These are phyloP conservation scores for Triticum dicoccoides DNA, from an alignment of 176 grass and related monocot species.

Conservation along the genomic window DNA sequence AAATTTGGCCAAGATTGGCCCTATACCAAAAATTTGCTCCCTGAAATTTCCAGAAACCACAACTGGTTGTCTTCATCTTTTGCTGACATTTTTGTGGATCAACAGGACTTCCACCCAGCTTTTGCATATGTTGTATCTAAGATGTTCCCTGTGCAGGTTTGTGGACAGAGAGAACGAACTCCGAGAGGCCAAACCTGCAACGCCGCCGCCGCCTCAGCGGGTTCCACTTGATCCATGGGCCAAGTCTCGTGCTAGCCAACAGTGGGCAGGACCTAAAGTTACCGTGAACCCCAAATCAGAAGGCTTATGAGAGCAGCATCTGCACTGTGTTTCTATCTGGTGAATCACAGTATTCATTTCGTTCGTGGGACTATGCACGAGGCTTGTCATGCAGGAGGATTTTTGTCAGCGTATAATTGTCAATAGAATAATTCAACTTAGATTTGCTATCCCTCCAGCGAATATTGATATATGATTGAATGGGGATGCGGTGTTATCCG, in stretches of 20 bases:
- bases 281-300: conserved; percentile 44
- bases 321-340: neutral
- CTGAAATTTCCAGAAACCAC: neutral
- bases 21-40: neutral
- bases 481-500: neutral
- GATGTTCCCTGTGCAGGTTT: conserved; percentile 47
- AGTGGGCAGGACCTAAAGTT: conserved; percentile 71
- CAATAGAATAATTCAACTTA: conserved; percentile 45
- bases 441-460: neutral
- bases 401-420: conserved; percentile 29
- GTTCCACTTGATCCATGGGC: conserved; percentile 80
- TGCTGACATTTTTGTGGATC: neutral
- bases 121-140: neutral
- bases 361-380: neutral
- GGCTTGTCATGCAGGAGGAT: neutral
- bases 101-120: neutral
- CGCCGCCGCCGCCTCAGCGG: conserved; percentile 50
- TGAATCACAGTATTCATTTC: neutral
- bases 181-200: conserved; percentile 73
- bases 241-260: conserved; percentile 62
- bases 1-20: neutral
- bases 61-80: neutral
- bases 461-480: conserved; percentile 10
- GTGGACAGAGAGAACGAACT: conserved; percentile 95
- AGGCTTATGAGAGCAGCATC: conserved; percentile 36